Evolutionary conservation across 2,329 filamentous ascomycete species (phyloP).

Genomic region (Verticillium longisporum): DNA sequence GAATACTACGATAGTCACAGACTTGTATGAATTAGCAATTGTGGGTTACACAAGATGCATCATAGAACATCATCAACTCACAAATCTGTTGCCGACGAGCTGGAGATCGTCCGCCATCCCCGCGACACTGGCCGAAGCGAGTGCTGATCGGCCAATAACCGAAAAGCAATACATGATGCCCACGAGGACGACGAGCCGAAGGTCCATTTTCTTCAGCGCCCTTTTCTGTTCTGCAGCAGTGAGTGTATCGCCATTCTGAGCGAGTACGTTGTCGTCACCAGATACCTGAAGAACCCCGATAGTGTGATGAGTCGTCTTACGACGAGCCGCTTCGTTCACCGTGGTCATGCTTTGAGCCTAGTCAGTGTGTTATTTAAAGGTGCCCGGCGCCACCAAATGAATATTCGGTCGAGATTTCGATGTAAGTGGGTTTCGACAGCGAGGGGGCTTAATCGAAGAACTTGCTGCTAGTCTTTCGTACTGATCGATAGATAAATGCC

Average conservation of each 20-base stretch:
- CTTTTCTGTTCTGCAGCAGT: conserved; percentile 54
- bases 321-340: neutral
- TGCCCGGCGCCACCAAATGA: no score
- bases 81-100: conserved; percentile 36
- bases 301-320: neutral
- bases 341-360: neutral
- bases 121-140: conserved; percentile 67
- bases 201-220: conserved; percentile 65
- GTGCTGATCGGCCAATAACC: conserved; percentile 73
- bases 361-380: no score
- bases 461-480: no score
- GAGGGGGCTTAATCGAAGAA: no score
- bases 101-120: conserved; percentile 46
- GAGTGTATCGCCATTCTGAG: conserved; percentile 31
- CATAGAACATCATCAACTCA: conserved; percentile 10
- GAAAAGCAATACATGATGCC: conserved; percentile 67
- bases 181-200: conserved; percentile 53
- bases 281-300: neutral
- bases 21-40: conserved; percentile 21
- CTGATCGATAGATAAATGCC: no score
- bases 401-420: no score
- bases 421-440: no score
- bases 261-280: neutral
- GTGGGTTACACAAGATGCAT: neutral
- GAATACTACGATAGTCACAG: conserved; percentile 64